Evolutionary conservation across 345 rosid species (phyloP), one percentile per base, ranked within the genome.

Genomic region (Camelina sativa): DNA sequence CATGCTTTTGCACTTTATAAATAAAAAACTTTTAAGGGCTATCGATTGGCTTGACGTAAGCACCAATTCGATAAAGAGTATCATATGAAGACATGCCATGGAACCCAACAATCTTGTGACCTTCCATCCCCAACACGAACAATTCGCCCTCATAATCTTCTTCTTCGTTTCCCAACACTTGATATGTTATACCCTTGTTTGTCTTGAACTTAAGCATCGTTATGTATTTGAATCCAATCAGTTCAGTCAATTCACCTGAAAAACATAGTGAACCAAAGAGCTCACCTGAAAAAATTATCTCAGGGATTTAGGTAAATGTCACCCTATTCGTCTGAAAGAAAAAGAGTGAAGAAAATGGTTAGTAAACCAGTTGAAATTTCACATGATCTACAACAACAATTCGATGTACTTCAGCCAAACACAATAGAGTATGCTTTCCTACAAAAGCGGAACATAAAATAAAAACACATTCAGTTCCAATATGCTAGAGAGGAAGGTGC

Each of bases 211-310:
- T 40, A 40, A 40, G 44, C 44, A 40, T 40, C 44, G 15, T 40
- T 11, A 40, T 16, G 12, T 38, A 38, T 3, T 38, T 38, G 41
- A 0, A 38, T 38, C 41, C 41, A 38, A 9, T 38, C 10, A 38
- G 41, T 38, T 9, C 11, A 38, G 41, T 8, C 41, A 38, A 9
- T 10, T 38, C 22, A 20, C 22, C 38, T 15, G 28, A 66, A 28
- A 50, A 51, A 51, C 25, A 30, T 50, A 71, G 56, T 71, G 30
- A 77, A 65, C 47, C 32, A 77, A 58, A 65, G 67, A 48, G 30
- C 79, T 81, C 69, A 90, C 97, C 92, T 95, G 96, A 74, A 88
- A 85, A 67, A 90, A 91, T 25, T 25, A 91, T 79, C 88, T 88
- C 80, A 89, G 30, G 28, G 30, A 5, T 25, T 3, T 25, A 83